Percentiles rank a stretch among this genome's conserved stretches.
Evolutionary conservation across 208 protist species (phyloP).

Genomic region (Leishmania arabica): DNA sequence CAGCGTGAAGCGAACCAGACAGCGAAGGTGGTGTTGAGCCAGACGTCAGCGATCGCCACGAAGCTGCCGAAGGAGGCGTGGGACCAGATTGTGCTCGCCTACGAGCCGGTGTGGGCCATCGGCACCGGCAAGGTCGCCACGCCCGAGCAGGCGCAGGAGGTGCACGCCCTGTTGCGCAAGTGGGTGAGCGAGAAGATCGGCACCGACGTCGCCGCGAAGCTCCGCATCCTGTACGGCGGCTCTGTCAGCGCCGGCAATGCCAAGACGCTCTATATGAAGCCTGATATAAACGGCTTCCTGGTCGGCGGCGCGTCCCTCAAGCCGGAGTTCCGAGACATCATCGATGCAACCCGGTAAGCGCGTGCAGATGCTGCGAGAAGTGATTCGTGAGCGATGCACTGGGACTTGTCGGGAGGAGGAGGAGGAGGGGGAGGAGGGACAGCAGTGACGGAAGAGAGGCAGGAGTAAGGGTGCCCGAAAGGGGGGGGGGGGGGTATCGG

Average conservation of each 20-base stretch:
- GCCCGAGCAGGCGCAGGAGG: slow-evolving; percentile 96
- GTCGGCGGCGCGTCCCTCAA: slow-evolving; percentile 98
- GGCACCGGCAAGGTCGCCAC: slow-evolving; percentile 98
- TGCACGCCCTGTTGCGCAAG: slow-evolving; percentile 88
- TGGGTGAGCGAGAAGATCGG: slow-evolving; percentile 91
- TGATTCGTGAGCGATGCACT: slow-evolving; percentile 9
- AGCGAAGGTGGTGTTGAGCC: slow-evolving; percentile 86
- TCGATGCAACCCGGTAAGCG: slow-evolving; percentile 77
- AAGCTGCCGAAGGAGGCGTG: slow-evolving; percentile 84
- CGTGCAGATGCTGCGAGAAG: slow-evolving; percentile 8
- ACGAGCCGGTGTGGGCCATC: slow-evolving; percentile 99
- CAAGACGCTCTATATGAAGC: slow-evolving; percentile 84
- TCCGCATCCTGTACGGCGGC: slow-evolving; percentile 98
- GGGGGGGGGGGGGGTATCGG: background rate
- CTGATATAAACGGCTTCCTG: slow-evolving; percentile 99
- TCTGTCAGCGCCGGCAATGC: slow-evolving; percentile 95
- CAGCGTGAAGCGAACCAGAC: slow-evolving; percentile 94
- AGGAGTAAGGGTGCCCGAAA: background rate
- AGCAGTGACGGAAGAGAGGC: background rate
- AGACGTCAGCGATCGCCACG: slow-evolving; percentile 89
- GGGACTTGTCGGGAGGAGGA: background rate
- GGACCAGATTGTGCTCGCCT: slow-evolving; percentile 96
- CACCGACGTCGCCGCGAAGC: slow-evolving; percentile 84
- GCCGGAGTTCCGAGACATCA: slow-evolving; percentile 96
- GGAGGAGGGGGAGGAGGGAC: background rate